Percentiles rank a stretch among this genome's conserved stretches.
These are phyloP conservation scores for Cordyceps cicadae DNA, from an alignment of 2,329 filamentous ascomycete genomes.

Conservation along the genomic window DNA sequence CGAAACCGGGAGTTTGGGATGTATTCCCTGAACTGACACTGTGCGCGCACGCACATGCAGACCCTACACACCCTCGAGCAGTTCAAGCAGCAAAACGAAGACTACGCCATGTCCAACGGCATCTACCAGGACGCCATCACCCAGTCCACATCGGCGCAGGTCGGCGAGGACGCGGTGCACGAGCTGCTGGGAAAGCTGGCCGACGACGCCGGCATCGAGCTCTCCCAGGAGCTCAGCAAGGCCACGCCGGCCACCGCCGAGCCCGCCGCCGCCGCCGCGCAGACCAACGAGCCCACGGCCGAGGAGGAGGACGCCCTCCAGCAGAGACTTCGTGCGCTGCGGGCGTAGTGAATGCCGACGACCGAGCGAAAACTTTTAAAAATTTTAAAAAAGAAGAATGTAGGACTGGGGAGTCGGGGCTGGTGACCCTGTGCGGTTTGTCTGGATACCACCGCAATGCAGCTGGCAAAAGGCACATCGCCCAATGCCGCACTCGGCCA, in stretches of 20 bases:
- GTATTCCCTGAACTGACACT: no score
- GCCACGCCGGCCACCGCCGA: slow-evolving; percentile 50
- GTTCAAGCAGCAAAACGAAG: slow-evolving; percentile 54
- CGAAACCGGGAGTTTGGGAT: no score
- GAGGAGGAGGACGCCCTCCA: slow-evolving; percentile 72
- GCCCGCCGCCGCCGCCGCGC: slow-evolving; percentile 39
- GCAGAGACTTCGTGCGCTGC: slow-evolving; percentile 48
- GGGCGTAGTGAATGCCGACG: slow-evolving; percentile 31
- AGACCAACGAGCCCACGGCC: slow-evolving; percentile 58
- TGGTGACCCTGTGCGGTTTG: background rate
- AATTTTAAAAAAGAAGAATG: background rate
- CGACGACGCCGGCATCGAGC: slow-evolving; percentile 78
- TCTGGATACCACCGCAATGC: background rate
- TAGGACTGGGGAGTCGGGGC: background rate
- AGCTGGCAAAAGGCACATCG: background rate
- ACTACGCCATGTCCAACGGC: slow-evolving; percentile 56
- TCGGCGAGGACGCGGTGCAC: slow-evolving; percentile 79
- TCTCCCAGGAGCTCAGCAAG: slow-evolving; percentile 63
- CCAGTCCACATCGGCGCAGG: slow-evolving; percentile 62
- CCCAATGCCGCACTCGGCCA: background rate
- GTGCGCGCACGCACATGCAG: no score
- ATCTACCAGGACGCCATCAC: slow-evolving; percentile 84
- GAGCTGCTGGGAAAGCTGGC: slow-evolving; percentile 77
- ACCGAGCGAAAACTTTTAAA: background rate
- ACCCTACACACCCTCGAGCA: slow-evolving; percentile 54